Evolutionary conservation across 495 filamentous ascomycete genomes (phyloP), one percentile per base, ranked within the genome.

Genomic region (Usnea hakonensis): DNA sequence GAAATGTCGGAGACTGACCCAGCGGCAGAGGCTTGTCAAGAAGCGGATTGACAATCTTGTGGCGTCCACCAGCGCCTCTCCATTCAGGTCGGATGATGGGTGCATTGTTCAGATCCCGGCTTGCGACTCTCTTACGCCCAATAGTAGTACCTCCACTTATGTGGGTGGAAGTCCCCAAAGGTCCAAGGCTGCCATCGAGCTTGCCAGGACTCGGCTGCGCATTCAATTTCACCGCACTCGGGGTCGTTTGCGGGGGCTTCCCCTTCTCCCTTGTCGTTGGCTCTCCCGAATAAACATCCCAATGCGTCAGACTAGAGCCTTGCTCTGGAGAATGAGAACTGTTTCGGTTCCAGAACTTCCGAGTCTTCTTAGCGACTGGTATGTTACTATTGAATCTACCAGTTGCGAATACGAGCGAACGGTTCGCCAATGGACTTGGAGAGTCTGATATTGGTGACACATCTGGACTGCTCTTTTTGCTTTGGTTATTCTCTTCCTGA

Each of bases 251-350:
- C 26, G 65, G 66, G 19, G 64, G 61, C 65, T 71, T 73, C 13
- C 78, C 79, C 3, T 50, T 58, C 17, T 71, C 63, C 53, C 66
- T 74, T 1, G 68, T 69, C 10, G 77, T 79, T 43, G 78, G 77
- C 54, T 81, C 79, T 9, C 76, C 77, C 2, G 81, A 79, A 62
- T 75, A 80, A 44, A 74, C 73, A 70, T 83, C 77, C 79, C 78
- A 79, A 64, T 71, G 69, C 6, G 77, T 76, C 53, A 53, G n/a
- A 28, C 36, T 53, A n/a, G 65, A 63, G 21, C 62, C 57, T 30
- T 53, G 66, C 21, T 65, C 60, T 37, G 57, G 55, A n/a, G 69
- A 60, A 26, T 48, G 50, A 57, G 57, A 59, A 33, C 67, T 64
- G 37, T 41, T 54, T 40, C 64, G 55, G 52, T 65, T 64, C 56